A percentile compares a stretch with the other conserved stretches of the same genome.
Conservation (phyloP, 2,329 filamentous ascomycete genomes). For the Neopestalotiopsis rosae region DNA sequence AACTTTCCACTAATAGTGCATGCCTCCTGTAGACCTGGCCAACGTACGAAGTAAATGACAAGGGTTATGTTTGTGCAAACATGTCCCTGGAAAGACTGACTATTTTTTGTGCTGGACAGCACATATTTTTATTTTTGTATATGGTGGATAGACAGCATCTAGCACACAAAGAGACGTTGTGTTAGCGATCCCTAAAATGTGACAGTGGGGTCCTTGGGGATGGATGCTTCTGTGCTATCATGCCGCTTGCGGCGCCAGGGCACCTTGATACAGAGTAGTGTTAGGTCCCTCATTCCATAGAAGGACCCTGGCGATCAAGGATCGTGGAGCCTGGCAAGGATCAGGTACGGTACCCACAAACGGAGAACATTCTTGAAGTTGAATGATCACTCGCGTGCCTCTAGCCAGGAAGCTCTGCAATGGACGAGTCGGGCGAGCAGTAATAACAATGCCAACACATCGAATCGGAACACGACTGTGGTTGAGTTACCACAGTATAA, state of each 20-base stretch:
- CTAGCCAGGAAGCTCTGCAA: not conserved
- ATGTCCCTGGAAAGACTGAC: not conserved
- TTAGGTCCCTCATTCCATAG: not conserved
- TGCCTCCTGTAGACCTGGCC: not conserved
- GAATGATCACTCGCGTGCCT: not conserved
- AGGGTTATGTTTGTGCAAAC: not conserved
- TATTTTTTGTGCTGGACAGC: not conserved
- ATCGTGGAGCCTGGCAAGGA: slow-evolving; percentile 1
- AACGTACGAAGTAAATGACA: not conserved
- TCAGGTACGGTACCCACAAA: not conserved
- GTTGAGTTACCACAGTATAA: not conserved
- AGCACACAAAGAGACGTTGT: not conserved
- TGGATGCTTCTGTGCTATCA: not conserved
- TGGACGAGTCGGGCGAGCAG: not conserved
- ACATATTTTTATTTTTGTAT: not conserved
- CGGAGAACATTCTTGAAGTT: not conserved
- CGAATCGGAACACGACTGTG: not conserved
- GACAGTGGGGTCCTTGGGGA: not conserved
- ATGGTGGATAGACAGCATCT: not conserved
- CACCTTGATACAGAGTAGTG: not conserved
- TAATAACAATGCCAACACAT: not conserved
- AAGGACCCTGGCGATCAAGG: slow-evolving; percentile 1
- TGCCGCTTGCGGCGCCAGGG: not conserved
- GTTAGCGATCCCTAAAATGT: not conserved
- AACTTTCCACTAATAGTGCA: not conserved